These are phyloP conservation scores for Corinectria fuckeliana DNA, from an alignment of 2,329 filamentous ascomycete species.

Conservation along the genomic window DNA sequence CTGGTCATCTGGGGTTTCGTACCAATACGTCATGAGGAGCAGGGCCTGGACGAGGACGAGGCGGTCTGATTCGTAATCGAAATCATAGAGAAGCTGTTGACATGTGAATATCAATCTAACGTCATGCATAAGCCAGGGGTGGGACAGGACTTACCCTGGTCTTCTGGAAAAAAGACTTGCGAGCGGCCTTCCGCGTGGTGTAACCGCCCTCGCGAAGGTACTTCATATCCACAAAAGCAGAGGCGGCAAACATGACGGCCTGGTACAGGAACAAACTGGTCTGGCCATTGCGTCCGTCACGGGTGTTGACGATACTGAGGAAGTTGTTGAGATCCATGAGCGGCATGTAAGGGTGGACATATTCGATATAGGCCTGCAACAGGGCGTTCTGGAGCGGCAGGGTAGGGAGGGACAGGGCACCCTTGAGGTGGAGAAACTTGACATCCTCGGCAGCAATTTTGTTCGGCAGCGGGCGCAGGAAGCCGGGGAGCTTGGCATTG, in stretches of 20 bases:
- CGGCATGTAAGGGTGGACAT: constrained; percentile 94
- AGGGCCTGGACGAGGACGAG: constrained; percentile 88
- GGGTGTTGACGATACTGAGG: constrained; percentile 64
- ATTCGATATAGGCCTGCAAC: constrained; percentile 83
- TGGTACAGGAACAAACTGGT: constrained; percentile 90
- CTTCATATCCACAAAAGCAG: constrained; percentile 85
- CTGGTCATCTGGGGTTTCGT: constrained; percentile 94
- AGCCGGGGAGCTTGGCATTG: constrained; percentile 62
- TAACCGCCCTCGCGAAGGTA: constrained; percentile 80
- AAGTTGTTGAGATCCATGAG: constrained; percentile 74
- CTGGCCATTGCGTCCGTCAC: constrained; percentile 72
- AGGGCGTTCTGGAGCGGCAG: constrained; percentile 77
- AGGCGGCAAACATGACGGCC: constrained; percentile 92
- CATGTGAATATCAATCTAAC: constrained; percentile 18
- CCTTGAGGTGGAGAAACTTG: constrained; percentile 82
- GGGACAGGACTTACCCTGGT: constrained; percentile 69
- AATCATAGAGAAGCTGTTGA: constrained; percentile 81
- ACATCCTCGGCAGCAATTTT: constrained; percentile 84
- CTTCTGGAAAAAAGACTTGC: constrained; percentile 88
- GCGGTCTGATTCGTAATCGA: constrained; percentile 91
- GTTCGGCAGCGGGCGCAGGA: constrained; percentile 79
- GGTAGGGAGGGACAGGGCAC: constrained; percentile 79
- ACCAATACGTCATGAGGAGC: constrained; percentile 95
- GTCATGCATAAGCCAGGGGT: constrained; percentile 10
- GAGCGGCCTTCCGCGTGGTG: constrained; percentile 76